Conservation (phyloP, 2,329 filamentous ascomycete genomes). For the Sporothrix mexicana region DNA sequence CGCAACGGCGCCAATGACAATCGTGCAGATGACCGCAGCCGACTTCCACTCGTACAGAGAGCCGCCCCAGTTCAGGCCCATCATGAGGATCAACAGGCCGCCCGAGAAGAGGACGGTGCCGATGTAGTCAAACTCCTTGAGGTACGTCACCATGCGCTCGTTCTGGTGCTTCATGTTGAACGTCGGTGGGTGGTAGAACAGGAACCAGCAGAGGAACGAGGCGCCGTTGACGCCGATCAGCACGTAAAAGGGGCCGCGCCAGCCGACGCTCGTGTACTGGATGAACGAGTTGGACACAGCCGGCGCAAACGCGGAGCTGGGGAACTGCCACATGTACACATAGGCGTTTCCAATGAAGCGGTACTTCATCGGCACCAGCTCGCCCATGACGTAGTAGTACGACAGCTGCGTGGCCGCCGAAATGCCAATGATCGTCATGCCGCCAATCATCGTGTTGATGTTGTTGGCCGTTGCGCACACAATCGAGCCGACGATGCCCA, state of each 20-base stretch:
- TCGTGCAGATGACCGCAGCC: conserved; percentile 42
- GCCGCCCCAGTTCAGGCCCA: conserved; percentile 45
- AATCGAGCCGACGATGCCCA: conserved; percentile 48
- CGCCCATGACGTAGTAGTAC: conserved; percentile 47
- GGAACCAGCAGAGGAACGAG: conserved; percentile 42
- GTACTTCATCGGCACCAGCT: conserved; percentile 49
- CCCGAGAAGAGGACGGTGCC: conserved; percentile 43
- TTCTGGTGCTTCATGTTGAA: conserved; percentile 44
- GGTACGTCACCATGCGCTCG: conserved; percentile 40
- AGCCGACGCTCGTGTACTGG: conserved; percentile 40
- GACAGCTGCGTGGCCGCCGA: conserved; percentile 47
- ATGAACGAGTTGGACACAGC: conserved; percentile 42
- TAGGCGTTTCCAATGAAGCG: conserved; percentile 45
- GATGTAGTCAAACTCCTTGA: conserved; percentile 45
- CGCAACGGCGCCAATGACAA: conserved; percentile 30
- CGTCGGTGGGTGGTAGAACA: conserved; percentile 46
- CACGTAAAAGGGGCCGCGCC: conserved; percentile 44
- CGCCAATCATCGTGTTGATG: conserved; percentile 47
- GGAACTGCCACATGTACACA: conserved; percentile 46
- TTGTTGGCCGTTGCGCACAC: conserved; percentile 47
- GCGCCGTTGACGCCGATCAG: conserved; percentile 43
- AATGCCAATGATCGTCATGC: conserved; percentile 47
- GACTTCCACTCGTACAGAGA: conserved; percentile 45
- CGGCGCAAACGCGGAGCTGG: conserved; percentile 42
- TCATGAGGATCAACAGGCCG: conserved; percentile 43